Evolutionary conservation across 768 basidiomycete species (phyloP).

Genomic region (Harrya chromipes): DNA sequence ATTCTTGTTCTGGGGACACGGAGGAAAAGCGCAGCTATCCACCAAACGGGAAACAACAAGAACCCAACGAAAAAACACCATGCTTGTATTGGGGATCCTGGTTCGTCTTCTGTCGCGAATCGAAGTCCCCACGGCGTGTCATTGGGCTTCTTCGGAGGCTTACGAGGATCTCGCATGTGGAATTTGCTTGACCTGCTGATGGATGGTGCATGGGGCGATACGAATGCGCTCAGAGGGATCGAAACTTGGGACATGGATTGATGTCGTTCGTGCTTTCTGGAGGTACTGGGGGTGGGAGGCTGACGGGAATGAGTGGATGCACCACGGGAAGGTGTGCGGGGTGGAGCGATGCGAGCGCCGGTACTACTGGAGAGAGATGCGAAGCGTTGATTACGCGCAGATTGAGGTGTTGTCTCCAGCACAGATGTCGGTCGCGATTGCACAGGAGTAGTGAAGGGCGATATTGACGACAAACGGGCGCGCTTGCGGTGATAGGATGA

Average conservation of each 20-base stretch:
- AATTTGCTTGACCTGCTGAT: slow-evolving; percentile 55
- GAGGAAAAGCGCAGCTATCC: slow-evolving; percentile 57
- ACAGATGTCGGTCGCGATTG: slow-evolving; percentile 32
- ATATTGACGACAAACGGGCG: slow-evolving; percentile 49
- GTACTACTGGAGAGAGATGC: slow-evolving; percentile 37
- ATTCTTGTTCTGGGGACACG: slow-evolving; percentile 60
- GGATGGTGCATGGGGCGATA: slow-evolving; percentile 78
- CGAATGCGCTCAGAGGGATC: slow-evolving; percentile 75
- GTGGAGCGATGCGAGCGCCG: slow-evolving; percentile 24
- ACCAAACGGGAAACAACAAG: slow-evolving; percentile 52
- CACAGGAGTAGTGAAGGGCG: slow-evolving; percentile 32
- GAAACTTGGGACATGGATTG: slow-evolving; percentile 66
- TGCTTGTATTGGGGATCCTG: slow-evolving; percentile 55
- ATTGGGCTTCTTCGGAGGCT: slow-evolving; percentile 51
- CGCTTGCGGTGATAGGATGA: slow-evolving; percentile 75
- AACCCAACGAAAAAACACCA: slow-evolving; percentile 82
- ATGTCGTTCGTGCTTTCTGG: slow-evolving; percentile 35
- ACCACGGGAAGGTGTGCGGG: slow-evolving; percentile 37
- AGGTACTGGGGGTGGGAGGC: slow-evolving; percentile 23
- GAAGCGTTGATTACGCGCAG: slow-evolving; percentile 17
- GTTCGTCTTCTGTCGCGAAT: slow-evolving; percentile 52
- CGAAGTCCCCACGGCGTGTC: slow-evolving; percentile 62
- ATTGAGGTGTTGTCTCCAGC: slow-evolving; percentile 26
- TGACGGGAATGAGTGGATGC: slow-evolving; percentile 34
- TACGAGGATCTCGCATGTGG: slow-evolving; percentile 80